These are phyloP conservation scores for Hansfordia pulvinata DNA, from an alignment of 2,329 filamentous ascomycete species.

Conservation along the genomic window DNA sequence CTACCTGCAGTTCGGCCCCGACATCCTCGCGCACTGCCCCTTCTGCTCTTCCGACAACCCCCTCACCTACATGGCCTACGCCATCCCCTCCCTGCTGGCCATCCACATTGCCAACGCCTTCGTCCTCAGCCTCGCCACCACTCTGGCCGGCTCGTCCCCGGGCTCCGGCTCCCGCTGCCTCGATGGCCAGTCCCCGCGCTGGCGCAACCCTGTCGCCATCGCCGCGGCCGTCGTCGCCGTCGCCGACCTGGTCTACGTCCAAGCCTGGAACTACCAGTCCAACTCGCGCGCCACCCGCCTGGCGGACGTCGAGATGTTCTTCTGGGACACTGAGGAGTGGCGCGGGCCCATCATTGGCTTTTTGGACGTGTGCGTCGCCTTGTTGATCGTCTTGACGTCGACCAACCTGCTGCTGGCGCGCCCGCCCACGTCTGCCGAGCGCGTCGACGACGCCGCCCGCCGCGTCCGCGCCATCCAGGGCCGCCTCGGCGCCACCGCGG, in stretches of 20 bases:
- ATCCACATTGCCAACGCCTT: constrained; percentile 74
- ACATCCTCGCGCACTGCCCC: constrained; percentile 58
- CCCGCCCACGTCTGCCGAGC: constrained; percentile 47
- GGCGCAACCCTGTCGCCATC: constrained; percentile 59
- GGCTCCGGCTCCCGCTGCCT: no score
- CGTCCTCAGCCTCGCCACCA: constrained; percentile 61
- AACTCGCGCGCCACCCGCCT: constrained; percentile 51
- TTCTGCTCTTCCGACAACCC: constrained; percentile 68
- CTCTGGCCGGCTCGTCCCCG: constrained; percentile 49
- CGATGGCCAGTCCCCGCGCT: constrained; percentile 47
- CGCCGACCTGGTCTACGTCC: constrained; percentile 52
- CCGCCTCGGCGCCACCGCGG: constrained; percentile 58
- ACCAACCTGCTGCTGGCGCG: constrained; percentile 68
- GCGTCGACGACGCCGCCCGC: constrained; percentile 46
- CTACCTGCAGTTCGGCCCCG: constrained; percentile 73
- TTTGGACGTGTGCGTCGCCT: constrained; percentile 51
- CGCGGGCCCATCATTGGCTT: constrained; percentile 51
- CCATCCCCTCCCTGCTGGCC: constrained; percentile 55
- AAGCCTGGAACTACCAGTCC: constrained; percentile 48
- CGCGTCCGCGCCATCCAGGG: constrained; percentile 45
- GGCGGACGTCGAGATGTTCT: constrained; percentile 53
- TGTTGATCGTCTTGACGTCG: constrained; percentile 58
- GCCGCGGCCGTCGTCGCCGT: constrained; percentile 42
- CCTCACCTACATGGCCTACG: constrained; percentile 65
- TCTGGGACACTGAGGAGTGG: constrained; percentile 53